Conservation (phyloP, 805 yeast species). For the Barnettozyma botsteinii region DNA sequence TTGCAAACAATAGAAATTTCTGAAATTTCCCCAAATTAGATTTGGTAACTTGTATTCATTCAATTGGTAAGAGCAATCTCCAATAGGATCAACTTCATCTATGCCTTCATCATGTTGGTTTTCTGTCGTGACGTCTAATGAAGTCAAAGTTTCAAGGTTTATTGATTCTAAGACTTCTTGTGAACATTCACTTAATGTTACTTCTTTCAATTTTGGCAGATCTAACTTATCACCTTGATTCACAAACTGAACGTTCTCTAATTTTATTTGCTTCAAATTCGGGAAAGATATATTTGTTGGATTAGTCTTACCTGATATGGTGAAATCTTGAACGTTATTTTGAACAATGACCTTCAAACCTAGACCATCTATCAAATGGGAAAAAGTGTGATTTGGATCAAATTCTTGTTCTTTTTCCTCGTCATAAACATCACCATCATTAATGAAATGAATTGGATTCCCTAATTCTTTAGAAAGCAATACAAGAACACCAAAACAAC, state of each 20-base stretch:
- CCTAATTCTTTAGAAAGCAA: conserved; percentile 1
- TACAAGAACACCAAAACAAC: conserved; percentile 3
- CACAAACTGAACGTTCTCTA: not conserved
- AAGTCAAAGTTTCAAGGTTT: not conserved
- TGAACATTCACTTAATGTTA: conserved; percentile 1
- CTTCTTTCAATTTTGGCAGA: conserved; percentile 2
- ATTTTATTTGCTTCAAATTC: not conserved
- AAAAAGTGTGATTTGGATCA: not conserved
- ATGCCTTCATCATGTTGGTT: not conserved
- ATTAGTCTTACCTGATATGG: not conserved
- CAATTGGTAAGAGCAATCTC: conserved; percentile 1
- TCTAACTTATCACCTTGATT: not conserved
- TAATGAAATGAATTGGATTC: not conserved
- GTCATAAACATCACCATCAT: not conserved
- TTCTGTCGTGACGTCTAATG: conserved; percentile 8
- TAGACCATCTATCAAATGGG: conserved; percentile 5
- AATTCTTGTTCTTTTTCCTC: not conserved
- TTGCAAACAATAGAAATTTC: conserved; percentile 2
- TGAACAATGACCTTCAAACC: conserved; percentile 1
- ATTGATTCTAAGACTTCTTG: conserved; percentile 1
- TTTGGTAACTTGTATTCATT: not conserved
- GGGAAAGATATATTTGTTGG: conserved; percentile 5
- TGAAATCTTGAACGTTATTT: not conserved
- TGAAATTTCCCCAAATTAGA: conserved; percentile 9
- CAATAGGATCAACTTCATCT: conserved; percentile 4